phyloP scores from a whole-genome alignment of 2,329 filamentous ascomycete genomes.

The Monascus ruber region DNA sequence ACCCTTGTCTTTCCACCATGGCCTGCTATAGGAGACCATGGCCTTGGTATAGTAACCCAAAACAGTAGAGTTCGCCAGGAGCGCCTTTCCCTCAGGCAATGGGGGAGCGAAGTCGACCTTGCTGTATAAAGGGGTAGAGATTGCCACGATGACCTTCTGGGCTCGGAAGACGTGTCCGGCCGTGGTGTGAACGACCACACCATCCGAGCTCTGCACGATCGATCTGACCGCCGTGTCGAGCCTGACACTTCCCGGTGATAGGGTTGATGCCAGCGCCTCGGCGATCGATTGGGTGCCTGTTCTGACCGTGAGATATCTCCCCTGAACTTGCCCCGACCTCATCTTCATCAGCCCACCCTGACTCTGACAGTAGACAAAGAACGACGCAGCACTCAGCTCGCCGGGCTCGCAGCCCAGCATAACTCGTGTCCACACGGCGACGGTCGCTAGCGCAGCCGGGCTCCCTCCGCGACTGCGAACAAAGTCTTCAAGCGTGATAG shows the following conservation, averaged over 20 bases:
- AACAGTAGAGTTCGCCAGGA: slow-evolving; percentile 21
- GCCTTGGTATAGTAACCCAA: slow-evolving; percentile 44
- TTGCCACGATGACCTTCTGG: slow-evolving; percentile 37
- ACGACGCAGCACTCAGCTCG: slow-evolving; percentile 42
- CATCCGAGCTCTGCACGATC: slow-evolving; percentile 1
- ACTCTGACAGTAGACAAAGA: slow-evolving; percentile 45
- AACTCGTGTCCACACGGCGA: slow-evolving; percentile 37
- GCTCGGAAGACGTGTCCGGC: slow-evolving; percentile 18
- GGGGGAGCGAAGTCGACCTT: slow-evolving; percentile 38
- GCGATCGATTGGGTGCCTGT: slow-evolving; percentile 38
- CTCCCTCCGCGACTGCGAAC: slow-evolving; percentile 21
- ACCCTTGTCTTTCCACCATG: slow-evolving; percentile 37
- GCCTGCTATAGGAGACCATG: slow-evolving; percentile 32
- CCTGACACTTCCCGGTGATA: slow-evolving; percentile 13
- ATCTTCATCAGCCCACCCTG: slow-evolving; percentile 43
- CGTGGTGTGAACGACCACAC: neutral
- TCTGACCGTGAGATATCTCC: slow-evolving; percentile 40
- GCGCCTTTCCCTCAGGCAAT: slow-evolving; percentile 33
- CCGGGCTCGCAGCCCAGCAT: slow-evolving; percentile 41
- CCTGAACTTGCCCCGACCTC: slow-evolving; percentile 42
- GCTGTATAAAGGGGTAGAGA: slow-evolving; percentile 37
- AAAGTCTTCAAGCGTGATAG: slow-evolving; percentile 30
- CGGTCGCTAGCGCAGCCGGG: slow-evolving; percentile 19
- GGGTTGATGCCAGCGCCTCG: slow-evolving; percentile 22
- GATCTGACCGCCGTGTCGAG: slow-evolving; percentile 4